A percentile compares a stretch with the other conserved stretches of the same genome.
These are phyloP conservation scores for Yamadazyma siamensis DNA, from an alignment of 1,139 yeast species.

Conservation along the genomic window DNA sequence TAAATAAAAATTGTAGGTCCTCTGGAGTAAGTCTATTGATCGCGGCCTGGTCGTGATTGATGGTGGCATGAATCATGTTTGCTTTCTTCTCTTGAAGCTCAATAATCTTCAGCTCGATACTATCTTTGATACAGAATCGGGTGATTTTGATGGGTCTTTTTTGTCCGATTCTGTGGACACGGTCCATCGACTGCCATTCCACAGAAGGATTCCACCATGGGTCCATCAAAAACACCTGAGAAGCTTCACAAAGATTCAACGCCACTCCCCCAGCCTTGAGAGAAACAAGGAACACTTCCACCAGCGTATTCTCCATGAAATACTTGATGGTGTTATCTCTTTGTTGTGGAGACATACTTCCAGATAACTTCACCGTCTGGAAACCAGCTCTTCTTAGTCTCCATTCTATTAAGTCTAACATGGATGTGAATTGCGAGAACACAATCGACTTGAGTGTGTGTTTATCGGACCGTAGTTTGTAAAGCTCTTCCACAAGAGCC, in stretches of 20 bases:
- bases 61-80: slow-evolving; percentile 94
- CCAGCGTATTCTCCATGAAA: slow-evolving; percentile 88
- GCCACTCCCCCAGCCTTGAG: slow-evolving; percentile 99
- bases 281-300: slow-evolving; percentile 90
- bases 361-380: slow-evolving; percentile 87
- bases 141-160: slow-evolving; percentile 92
- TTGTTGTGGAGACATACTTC: slow-evolving; percentile 94
- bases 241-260: slow-evolving; percentile 90
- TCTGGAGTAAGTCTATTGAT: slow-evolving; percentile 84
- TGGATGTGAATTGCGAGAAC: slow-evolving; percentile 93
- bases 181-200: slow-evolving; percentile 97
- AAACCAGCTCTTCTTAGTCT: slow-evolving; percentile 90
- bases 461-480: slow-evolving; percentile 77
- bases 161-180: slow-evolving; percentile 97
- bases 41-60: slow-evolving; percentile 88
- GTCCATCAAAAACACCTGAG: slow-evolving; percentile 90
- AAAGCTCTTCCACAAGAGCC: slow-evolving; percentile 90
- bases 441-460: slow-evolving; percentile 94
- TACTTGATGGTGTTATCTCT: slow-evolving; percentile 86
- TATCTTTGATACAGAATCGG: slow-evolving; percentile 89
- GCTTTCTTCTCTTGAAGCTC: slow-evolving; percentile 97
- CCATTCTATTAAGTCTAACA: slow-evolving; percentile 96
- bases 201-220: slow-evolving; percentile 99
- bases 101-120: slow-evolving; percentile 92
- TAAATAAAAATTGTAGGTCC: slow-evolving; percentile 90